Conservation (phyloP, 2,329 filamentous ascomycete genomes). For the Ophiostoma ulmi region DNA sequence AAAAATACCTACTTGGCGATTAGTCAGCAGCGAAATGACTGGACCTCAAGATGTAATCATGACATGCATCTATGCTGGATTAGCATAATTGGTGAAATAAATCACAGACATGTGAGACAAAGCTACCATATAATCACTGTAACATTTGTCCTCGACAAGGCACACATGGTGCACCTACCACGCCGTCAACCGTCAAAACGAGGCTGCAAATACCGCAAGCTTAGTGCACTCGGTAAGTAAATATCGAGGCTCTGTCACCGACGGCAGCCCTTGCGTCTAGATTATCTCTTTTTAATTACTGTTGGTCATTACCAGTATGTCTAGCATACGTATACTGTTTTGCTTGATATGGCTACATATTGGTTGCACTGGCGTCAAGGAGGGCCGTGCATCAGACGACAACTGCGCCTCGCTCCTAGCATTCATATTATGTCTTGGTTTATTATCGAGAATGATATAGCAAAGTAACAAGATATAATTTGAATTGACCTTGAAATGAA, state of each 20-base stretch:
- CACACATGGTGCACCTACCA: background rate
- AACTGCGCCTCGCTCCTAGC: background rate
- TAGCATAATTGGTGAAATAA: background rate
- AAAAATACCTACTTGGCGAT: background rate
- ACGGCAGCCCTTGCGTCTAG: background rate
- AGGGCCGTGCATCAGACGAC: background rate
- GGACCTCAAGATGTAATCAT: background rate
- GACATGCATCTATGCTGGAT: background rate
- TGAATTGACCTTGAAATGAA: no score
- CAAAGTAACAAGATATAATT: no score
- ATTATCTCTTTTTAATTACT: background rate
- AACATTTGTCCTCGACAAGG: background rate
- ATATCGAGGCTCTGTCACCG: slow-evolving; percentile 1
- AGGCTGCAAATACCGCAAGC: slow-evolving; percentile 4
- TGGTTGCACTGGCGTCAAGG: background rate
- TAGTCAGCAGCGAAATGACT: background rate
- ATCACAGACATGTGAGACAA: background rate
- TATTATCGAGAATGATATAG: no score
- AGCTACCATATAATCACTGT: background rate
- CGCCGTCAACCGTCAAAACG: slow-evolving; percentile 1
- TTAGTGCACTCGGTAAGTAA: background rate
- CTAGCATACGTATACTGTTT: background rate
- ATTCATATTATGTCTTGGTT: background rate
- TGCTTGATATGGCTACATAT: background rate
- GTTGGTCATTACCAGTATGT: no score